Evolutionary conservation across 208 protist genomes (phyloP), one percentile per base, ranked within the genome.

Genomic region (Trypanosoma platydactyli): DNA sequence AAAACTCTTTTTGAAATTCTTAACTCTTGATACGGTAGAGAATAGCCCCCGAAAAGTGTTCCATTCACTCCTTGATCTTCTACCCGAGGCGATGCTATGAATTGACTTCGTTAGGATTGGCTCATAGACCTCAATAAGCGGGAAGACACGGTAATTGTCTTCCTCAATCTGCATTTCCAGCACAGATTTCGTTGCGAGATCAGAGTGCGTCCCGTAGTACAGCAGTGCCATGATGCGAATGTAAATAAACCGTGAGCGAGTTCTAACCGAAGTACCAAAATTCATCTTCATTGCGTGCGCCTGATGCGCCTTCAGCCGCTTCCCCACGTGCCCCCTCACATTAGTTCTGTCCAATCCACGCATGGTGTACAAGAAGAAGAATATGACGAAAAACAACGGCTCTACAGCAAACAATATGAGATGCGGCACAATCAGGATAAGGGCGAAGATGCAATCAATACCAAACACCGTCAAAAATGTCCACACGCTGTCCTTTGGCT

Each of bases 131-230:
- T 65, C 65, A 29, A 88, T 57, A 25, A 90, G 61, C 1, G 88
- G 88, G 62, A 94, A 90, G 42, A 78, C 81, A 25, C 88, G 88
- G 62, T 87, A 91, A 53, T 71, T 71, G 54, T 94, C 88, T 40
- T 80, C 80, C 40, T 91, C 79, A 18, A 85, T 58, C 67, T 94
- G 84, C 35, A 71, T 51, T 42, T 83, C 63, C n/a, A 68, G 52
- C 1, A 88, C 49, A 25, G 73, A 59, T 48, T 59, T 69, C 18
- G 84, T 89, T 22, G 77, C 67, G 58, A 88, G 69, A 12, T 60
- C 54, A 38, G 79, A 78, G 71, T 90, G 80, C 6, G 81, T 85
- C 50, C 75, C 53, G 56, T 79, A 77, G 60, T 85, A 94, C 9
- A 91, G 65, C 30, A 82, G 69, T 29, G 49, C 54, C 55, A 91